Evolutionary conservation across 2,329 filamentous ascomycete species (phyloP).

Genomic region (Albifimbria verrucaria): DNA sequence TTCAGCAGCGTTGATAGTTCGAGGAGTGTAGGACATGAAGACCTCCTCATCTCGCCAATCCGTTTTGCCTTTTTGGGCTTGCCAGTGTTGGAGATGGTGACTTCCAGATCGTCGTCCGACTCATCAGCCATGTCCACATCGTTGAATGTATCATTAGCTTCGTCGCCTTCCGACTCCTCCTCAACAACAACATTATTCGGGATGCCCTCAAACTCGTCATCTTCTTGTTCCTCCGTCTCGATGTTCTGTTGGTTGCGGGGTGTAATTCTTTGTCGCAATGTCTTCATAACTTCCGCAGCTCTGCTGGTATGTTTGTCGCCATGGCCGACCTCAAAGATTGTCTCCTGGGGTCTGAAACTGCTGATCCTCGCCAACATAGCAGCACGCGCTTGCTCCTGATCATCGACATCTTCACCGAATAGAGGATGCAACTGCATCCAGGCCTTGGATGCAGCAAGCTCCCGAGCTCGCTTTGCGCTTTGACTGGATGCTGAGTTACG

Average conservation of each 20-base stretch:
- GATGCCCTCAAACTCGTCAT: conserved; percentile 26
- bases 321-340: conserved; percentile 90
- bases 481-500: conserved; percentile 86
- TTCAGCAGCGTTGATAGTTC: conserved; percentile 75
- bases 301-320: conserved; percentile 62
- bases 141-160: conserved; percentile 53
- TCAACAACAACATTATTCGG: conserved; percentile 29
- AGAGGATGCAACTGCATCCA: conserved; percentile 77
- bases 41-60: conserved; percentile 82
- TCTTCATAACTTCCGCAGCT: conserved; percentile 73
- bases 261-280: conserved; percentile 66
- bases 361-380: conserved; percentile 88
- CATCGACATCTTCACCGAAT: conserved; percentile 67
- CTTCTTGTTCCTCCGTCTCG: conserved; percentile 39
- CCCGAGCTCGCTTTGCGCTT: conserved; percentile 83
- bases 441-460: conserved; percentile 65
- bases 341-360: conserved; percentile 85
- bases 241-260: conserved; percentile 45
- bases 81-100: conserved; percentile 63
- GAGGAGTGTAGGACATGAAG: conserved; percentile 95
- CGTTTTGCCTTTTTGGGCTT: conserved; percentile 51
- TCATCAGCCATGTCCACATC: conserved; percentile 47
- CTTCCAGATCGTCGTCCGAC: conserved; percentile 64
- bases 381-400: conserved; percentile 68
- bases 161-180: conserved; percentile 36